phyloP scores from a whole-genome alignment of 2,329 filamentous ascomycete genomes.

The Amauroascus verrucosus region DNA sequence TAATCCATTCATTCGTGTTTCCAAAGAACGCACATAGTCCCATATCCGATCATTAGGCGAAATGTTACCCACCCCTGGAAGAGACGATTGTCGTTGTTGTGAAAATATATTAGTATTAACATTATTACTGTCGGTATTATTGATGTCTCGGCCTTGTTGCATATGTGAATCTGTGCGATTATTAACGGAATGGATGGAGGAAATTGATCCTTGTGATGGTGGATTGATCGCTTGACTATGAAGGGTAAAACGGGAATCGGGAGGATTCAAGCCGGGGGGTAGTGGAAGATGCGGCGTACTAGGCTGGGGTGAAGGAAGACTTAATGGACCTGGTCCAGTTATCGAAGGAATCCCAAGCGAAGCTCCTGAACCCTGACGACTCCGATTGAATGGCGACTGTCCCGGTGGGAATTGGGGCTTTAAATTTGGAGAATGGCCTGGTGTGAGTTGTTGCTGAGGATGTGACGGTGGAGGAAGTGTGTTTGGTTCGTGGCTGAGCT shows the following conservation, averaged over 20 bases:
- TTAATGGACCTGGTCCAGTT: slow-evolving; percentile 11
- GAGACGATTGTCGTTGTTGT: slow-evolving; percentile 10
- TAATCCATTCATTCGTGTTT: slow-evolving; percentile 25
- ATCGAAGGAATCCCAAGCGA: slow-evolving; percentile 10
- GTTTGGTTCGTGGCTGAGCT: slow-evolving; percentile 29
- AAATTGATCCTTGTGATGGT: slow-evolving; percentile 5
- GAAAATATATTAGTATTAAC: slow-evolving; percentile 13
- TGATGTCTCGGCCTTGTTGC: slow-evolving; percentile 8
- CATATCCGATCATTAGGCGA: slow-evolving; percentile 19
- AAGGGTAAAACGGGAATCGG: slow-evolving; percentile 29
- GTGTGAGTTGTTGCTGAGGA: slow-evolving; percentile 24
- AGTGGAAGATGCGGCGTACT: slow-evolving; percentile 27
- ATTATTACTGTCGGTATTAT: slow-evolving; percentile 7
- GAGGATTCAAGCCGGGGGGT: slow-evolving; percentile 25
- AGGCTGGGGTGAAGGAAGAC: slow-evolving; percentile 13
- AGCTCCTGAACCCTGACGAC: slow-evolving; percentile 7
- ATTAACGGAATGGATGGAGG: slow-evolving; percentile 15
- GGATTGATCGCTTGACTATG: slow-evolving; percentile 26
- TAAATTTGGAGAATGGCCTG: slow-evolving; percentile 35
- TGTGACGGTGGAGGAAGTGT: slow-evolving; percentile 22
- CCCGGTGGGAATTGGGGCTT: slow-evolving; percentile 34
- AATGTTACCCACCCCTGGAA: slow-evolving; percentile 10
- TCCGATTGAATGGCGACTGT: slow-evolving; percentile 21
- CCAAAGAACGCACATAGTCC: slow-evolving; percentile 26
- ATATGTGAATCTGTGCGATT: slow-evolving; percentile 13